A percentile compares a stretch with the other conserved stretches of the same genome.
Conservation (phyloP, 441 rosid genomes). For the Populus hybrid region DNA sequence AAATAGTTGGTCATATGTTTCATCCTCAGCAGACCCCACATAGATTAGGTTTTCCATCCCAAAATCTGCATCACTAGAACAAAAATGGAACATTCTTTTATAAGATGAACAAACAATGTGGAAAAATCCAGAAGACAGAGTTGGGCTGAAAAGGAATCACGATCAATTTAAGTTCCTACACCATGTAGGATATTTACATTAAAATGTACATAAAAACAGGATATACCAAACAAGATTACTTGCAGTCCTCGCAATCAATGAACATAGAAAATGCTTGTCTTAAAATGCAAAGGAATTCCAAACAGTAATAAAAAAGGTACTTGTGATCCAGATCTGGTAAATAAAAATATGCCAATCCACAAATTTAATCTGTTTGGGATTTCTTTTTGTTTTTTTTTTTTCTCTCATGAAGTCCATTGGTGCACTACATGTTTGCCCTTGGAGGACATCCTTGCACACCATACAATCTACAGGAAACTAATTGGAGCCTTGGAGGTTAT, state of each 20-base stretch:
- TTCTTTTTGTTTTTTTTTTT: neutral
- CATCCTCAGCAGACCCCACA: conserved; percentile 83
- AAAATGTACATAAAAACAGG: neutral
- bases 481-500: neutral
- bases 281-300: neutral
- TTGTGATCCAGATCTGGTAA: neutral
- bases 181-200: neutral
- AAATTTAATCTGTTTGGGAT: neutral
- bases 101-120: neutral
- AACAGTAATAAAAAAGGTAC: neutral
- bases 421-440: neutral
- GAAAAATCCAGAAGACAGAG: neutral
- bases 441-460: neutral
- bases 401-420: neutral
- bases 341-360: neutral
- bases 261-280: neutral
- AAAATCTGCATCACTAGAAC: conserved; percentile 36
- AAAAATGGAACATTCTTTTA: neutral
- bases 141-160: neutral
- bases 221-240: neutral
- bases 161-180: neutral
- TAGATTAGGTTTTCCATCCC: conserved; percentile 81
- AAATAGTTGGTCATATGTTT: conserved; percentile 70
- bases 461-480: neutral
- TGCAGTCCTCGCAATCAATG: neutral